Base-by-base conservation (phyloP, 495 filamentous ascomycete species). In the Aspergillus heteromorphus region DNA sequence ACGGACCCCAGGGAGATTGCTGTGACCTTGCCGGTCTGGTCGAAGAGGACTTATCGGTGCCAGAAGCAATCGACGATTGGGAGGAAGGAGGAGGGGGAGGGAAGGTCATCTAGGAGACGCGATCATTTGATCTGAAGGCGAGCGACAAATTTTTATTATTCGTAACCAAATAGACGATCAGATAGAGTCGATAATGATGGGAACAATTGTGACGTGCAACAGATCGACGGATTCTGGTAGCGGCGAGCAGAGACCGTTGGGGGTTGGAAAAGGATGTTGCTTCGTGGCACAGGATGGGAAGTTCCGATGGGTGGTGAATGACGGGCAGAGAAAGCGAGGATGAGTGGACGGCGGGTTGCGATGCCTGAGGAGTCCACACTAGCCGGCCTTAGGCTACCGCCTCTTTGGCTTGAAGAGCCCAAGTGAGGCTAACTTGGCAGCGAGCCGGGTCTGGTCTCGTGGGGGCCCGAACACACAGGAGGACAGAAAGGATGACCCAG, bases 21-120 rank as follows among this genome's bases (percentile, higher is more conserved):
- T 83, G 77, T 65, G 74, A 62, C 65, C 75, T 75, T 62, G 74
- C 67, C 66, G 76, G 67, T 65, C 79, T 73, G 71, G 75, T 71
- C 71, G 79, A 77, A 57, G 79, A 75, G 63, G 74, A 70, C 66
- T 74, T 80, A 69, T 77, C 76, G 66, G 75, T 73, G 74, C 74
- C 75, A 72, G 79, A 77, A 79, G 76, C 75, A 74, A 76, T 82
- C 71, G 80, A 81, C 73, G 83, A 79, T 73, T 79, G 78, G 72
- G 78, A 73, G 74, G 75, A 76, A 78, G 78, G 77, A 69, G 75
- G 74, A 75, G 79, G 77, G 73, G 79, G 74, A 77, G 77, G 78
- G 74, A 79, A 80, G 78, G 73, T 83, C 80, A 83, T 83, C 79
- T 81, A 82, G 77, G 78, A 79, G 77, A 77, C 72, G 70, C 73